Evolutionary conservation across 208 protist species (phyloP), one percentile per base, ranked within the genome.

Genomic region (Trypanosomatidae sp.): DNA sequence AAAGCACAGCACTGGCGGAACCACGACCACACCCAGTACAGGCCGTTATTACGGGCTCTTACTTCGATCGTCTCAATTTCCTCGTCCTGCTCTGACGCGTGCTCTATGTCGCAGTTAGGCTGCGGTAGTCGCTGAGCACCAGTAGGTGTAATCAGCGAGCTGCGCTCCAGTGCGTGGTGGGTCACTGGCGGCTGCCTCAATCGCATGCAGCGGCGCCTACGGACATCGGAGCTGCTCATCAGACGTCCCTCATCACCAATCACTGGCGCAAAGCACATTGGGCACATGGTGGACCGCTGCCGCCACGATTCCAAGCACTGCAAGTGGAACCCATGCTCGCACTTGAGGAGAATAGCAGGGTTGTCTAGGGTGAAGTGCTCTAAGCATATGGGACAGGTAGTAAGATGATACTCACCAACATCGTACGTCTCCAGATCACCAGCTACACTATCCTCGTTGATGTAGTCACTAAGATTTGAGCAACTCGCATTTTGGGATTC

Each of bases 231-330:
- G 3, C 72, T 80, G 44, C 62, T 76, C 86, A 91, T 90, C 46
- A 93, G 65, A 5, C 76, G 82, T 0, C 83, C 79, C 13, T 84
- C 85, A 28, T 91, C 83, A 1, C 71, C 80, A 0, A 71, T 50
- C 2, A 95, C n/a, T 25, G 73, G 74, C 5, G 69, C 62, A 36
- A 84, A 78, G 52, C 91, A 95, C 50, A 95, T 84, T 1, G 91
- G 89, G 60, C 89, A 93, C 36, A 85, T 56, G 0, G 82, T 56
- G 1, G 85, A 88, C 8, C 91, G 85, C 75, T 93, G 83, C 56
- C 89, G 85, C 89, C 91, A 95, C 52, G 86, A 80, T 76, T 93
- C 86, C 19, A 93, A 75, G 72, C 91, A 95, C 81, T 93, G 91
- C 50, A 93, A 55, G 53, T 95, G 91, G 67, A 95, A 91, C 19